Evolutionary conservation across 257 asterid species (phyloP), one percentile per base, ranked within the genome.

Genomic region (Fraxinus quadrangulata): DNA sequence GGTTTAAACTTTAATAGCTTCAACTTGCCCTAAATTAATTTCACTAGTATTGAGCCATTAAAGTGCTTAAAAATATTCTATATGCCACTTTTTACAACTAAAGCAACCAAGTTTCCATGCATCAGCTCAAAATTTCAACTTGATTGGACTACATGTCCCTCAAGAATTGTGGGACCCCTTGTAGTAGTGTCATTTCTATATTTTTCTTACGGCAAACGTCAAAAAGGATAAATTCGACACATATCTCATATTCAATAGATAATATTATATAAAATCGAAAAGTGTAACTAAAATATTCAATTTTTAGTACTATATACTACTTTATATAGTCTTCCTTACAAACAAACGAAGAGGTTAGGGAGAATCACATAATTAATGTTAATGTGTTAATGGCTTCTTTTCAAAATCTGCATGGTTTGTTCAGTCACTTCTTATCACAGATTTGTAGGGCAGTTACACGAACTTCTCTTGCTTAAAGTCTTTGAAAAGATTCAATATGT

Each of bases 401-500:
- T 72, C 75, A 75, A 78, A 59, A 80, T 80, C 72, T 73, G 81
- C 72, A 69, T 80, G 49, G 37, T 77, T 83, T 34, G 71, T 65
- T 67, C 74, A 63, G 16, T 78, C 82, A 61, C 36, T 77, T 67
- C 77, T 84, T 78, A 75, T 56, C 54, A 23, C 30, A 71, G 83
- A 81, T 81, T 67, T 84, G 85, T 84, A 75, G 83, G 87, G 73
- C 80, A 80, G 61, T 47, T 26, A 54, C 65, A 45, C 70, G 33
- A 47, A 80, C 37, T 54, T 77, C 49, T 37, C 74, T 78, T 21
- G 75, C 72, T 77, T 51, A 75, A 84, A 84, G 85, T 84, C 79
- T 78, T 84, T 66, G 79, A 19, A 71, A 81, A 75, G 85, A 84
- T 81, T 80, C 85, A 84, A 37, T 74, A 78, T 84, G 87, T 81